Evolutionary conservation across 1,284 basidiomycete species (phyloP), one percentile per base, ranked within the genome.

Genomic region (Sporisorium sorghi): DNA sequence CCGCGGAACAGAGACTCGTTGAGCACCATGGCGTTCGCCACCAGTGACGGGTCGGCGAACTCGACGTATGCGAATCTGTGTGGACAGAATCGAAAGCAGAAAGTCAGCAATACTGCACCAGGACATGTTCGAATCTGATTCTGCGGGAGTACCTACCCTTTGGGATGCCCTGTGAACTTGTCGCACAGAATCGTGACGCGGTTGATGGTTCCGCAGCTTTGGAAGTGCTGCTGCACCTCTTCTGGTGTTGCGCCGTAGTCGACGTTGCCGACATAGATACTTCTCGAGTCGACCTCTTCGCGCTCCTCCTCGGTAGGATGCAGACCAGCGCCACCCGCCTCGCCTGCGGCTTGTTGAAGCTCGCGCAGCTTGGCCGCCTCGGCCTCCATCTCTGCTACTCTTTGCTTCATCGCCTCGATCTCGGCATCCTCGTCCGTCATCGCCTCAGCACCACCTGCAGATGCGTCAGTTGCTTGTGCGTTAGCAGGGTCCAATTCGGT

Each of bases 91-190:
- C n/a, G 33, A 21, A 35, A 30, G 12, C 2, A 19, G n/a, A n/a
- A n/a, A 28, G 42, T 30, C 46, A 67, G 56, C 30, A 10, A 28
- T 30, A 24, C 5, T 33, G n/a, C n/a, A n/a, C n/a, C n/a, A n/a
- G n/a, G n/a, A n/a, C n/a, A n/a, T n/a, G n/a, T n/a, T n/a, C n/a
- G n/a, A n/a, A n/a, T n/a, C n/a, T n/a, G n/a, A n/a, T n/a, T n/a
- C n/a, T n/a, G n/a, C 17, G 23, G 15, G 10, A 30, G 15, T 30
- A 86, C 90, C 69, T 77, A 95, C 93, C 96, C 97, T 90, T 98
- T 99, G 42, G 97, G 96, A 87, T 98, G 96, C 46, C 97, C 97
- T 17, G 96, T 98, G 86, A 97, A 99, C 87, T 99, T 99, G 88
- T 99, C 97, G 86, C 97, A 99, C 26, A 99, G 89, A 82, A 99